phyloP scores from a whole-genome alignment of 441 rosid genomes.

The Mallotus japonicus region DNA sequence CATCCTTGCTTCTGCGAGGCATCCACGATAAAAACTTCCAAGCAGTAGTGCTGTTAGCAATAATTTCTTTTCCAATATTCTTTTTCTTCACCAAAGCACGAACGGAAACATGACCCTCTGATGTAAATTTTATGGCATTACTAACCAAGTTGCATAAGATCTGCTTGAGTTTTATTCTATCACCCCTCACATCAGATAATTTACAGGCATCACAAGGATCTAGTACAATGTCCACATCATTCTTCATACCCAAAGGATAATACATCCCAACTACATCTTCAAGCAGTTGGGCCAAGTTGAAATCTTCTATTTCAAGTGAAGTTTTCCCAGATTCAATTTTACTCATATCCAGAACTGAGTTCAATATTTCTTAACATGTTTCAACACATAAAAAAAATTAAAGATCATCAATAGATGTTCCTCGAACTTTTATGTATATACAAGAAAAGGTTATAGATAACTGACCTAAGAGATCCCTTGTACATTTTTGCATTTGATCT shows the following conservation, averaged over 20 bases:
- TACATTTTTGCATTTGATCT: slow-evolving; percentile 34
- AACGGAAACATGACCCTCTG: slow-evolving; percentile 47
- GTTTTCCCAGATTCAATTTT: slow-evolving; percentile 56
- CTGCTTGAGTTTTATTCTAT: slow-evolving; percentile 45
- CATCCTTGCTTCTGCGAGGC: slow-evolving; percentile 25
- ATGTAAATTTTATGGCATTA: slow-evolving; percentile 58
- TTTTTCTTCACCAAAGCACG: slow-evolving; percentile 42
- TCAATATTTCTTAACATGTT: slow-evolving; percentile 43
- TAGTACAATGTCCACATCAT: slow-evolving; percentile 46
- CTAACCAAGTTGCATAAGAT: slow-evolving; percentile 46
- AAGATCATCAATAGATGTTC: neutral
- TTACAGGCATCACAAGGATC: slow-evolving; percentile 52
- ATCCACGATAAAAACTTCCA: slow-evolving; percentile 29
- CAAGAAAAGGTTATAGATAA: neutral
- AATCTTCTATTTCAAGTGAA: slow-evolving; percentile 48
- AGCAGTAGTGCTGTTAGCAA: slow-evolving; percentile 31
- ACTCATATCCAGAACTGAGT: slow-evolving; percentile 47
- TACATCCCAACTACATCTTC: slow-evolving; percentile 49
- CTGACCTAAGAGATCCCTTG: slow-evolving; percentile 46
- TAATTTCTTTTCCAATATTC: slow-evolving; percentile 35
- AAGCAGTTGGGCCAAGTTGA: slow-evolving; percentile 50
- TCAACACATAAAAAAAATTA: neutral
- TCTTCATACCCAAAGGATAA: slow-evolving; percentile 43
- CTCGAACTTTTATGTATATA: neutral
- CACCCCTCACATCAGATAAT: slow-evolving; percentile 40